phyloP scores from a whole-genome alignment of 495 filamentous ascomycete genomes.

The Pseudomonodictys pantanalensis region DNA sequence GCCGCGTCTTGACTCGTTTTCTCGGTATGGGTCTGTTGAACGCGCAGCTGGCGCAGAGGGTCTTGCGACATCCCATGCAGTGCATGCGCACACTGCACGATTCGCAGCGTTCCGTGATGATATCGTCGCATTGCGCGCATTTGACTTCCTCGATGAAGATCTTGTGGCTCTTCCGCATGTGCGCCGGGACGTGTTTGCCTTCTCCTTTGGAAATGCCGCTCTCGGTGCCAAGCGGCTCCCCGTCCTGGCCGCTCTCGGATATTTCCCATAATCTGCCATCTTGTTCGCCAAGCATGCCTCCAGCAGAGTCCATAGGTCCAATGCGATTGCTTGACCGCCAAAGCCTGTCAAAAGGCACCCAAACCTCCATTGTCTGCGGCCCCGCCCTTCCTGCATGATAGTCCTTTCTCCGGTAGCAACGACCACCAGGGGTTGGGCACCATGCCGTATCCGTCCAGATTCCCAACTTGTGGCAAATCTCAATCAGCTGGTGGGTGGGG shows the following conservation, averaged over 20 bases:
- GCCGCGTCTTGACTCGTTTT: constrained; percentile 35
- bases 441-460: constrained; percentile 66
- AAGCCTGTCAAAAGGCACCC: constrained; percentile 63
- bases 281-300: constrained; percentile 16
- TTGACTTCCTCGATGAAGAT: constrained; percentile 54
- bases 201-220: constrained; percentile 48
- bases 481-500: constrained; percentile 62
- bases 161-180: constrained; percentile 54
- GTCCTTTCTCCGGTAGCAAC: constrained; percentile 57
- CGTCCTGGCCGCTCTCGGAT: constrained; percentile 53
- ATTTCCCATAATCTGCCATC: constrained; percentile 60
- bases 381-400: constrained; percentile 56
- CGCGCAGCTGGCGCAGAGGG: constrained; percentile 60
- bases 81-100: constrained; percentile 64
- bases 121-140: constrained; percentile 54
- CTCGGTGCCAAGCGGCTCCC: constrained; percentile 54
- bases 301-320: constrained; percentile 44
- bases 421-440: constrained; percentile 59
- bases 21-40: constrained; percentile 54
- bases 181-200: constrained; percentile 54
- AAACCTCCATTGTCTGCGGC: constrained; percentile 54
- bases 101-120: constrained; percentile 57
- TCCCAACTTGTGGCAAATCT: constrained; percentile 56
- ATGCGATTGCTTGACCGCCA: constrained; percentile 62
- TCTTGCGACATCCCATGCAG: constrained; percentile 61